Base-by-base conservation (phyloP, 768 basidiomycete genomes). In the Chalciporus piperatus region DNA sequence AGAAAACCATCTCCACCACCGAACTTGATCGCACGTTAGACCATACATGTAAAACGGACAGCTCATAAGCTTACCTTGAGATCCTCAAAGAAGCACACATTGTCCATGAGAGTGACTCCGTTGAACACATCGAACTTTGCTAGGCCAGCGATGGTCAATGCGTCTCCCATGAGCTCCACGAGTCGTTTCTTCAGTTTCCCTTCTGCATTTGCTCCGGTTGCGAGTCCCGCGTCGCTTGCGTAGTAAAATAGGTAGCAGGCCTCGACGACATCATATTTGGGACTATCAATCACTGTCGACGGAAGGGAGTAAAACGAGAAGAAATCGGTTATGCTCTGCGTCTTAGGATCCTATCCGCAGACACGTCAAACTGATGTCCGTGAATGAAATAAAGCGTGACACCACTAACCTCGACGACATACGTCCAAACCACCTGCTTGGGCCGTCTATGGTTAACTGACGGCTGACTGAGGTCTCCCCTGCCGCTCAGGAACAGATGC, bases 241-340 rank as follows among this genome's bases (percentile, higher is more conserved):
- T 98, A 98, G 72, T 98, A 98, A 70, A 83, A 98, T 20, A 98
- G 76, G 71, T 98, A 99, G 11, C 92, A 96, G 1, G 95, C 96
- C 59, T 99, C 86, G 37, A 99, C 80, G 25, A 82, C 61, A 17
- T 79, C 76, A 64, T 93, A 72, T 57, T 85, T 89, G n/a, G 76
- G 55, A 58, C 82, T 83, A 47, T 82, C 79, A 65, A 98, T 92
- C 54, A 98, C 84, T 1, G 92, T 89, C 5, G 96, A 98, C 1
- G 97, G 96, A 20, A 99, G 82, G 13, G 90, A 90, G 69, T 97
- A 99, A 75, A 98, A 96, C 9, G 96, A 95, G 71, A 98, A 87
- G 64, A 95, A 89, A 71, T 99, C 97, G 2, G 96, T 98, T 60
- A 99, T 86, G 55, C 79, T 78, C 52, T 87, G 82, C 3, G 88